Base-by-base conservation (phyloP, 1,284 basidiomycete genomes). In the Naganishia albida region DNA sequence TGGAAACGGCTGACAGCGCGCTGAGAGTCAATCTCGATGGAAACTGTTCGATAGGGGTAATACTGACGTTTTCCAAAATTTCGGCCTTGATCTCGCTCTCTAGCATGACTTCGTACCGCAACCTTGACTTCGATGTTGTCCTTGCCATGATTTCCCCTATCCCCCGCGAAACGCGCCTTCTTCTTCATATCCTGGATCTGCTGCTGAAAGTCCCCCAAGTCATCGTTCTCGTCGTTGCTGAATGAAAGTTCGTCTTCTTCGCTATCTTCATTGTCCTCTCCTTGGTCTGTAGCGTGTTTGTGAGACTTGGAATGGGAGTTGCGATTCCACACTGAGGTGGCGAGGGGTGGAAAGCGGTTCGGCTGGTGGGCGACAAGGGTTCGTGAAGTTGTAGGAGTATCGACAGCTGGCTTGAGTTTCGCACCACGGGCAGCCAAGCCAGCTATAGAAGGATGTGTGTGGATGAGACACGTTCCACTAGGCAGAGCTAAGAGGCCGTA, bases 301-400 rank as follows among this genome's bases (percentile, higher is more conserved):
- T 28, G 54, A 18, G 16, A 15, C 38, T 56, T 56, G 6, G 6
- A n/a, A 15, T 1, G 18, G 54, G 26, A 30, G 26, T n/a, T 10
- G 54, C 3, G 6, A n/a, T 44, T 44, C 12, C 20, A 16, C 7
- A 13, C 43, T 10, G 52, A 25, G 10, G 52, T 16, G 39, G 18
- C 42, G 26, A 30, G 39, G 12, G 20, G 23, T 18, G 40, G 18
- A 1, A 28, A n/a, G 54, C 28, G 54, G 43, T 56, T n/a, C 1
- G 40, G 28, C 20, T 42, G 25, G 3, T 25, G 39, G 26, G 38
- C 49, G 23, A 50, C 38, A 1, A 50, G 46, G n/a, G 57, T 60
- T 15, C 57, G 57, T 23, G 57, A 60, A 25, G 38, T 50, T 7
- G 34, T 60, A 3, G 57, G 57, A n/a, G 57, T 60, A 0, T 18